Evolutionary conservation across 202 grass and related monocot species (phyloP), one percentile per base, ranked within the genome.

Genomic region (Schoenoplectus triqueter): DNA sequence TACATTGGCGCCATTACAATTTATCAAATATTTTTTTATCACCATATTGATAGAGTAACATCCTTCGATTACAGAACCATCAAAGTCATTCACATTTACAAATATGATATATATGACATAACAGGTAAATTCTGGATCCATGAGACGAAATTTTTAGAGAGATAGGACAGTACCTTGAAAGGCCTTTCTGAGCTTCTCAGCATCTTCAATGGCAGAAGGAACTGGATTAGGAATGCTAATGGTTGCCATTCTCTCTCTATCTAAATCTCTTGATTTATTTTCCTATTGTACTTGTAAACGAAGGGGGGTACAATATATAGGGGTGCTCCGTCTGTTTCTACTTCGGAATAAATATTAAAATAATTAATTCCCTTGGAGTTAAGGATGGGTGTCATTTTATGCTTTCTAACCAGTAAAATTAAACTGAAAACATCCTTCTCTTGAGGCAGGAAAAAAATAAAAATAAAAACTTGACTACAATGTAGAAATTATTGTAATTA

Each of bases 171-270:
- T 39, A 97, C 94, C 94, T 90, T 97, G 84, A 51, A 90, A 94
- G 15, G 94, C 90, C 90, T 89, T 92, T 86, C 91, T 67, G 44
- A 97, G 87, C 19, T 81, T 86, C 39, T 89, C 88, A 44, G 94
- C 94, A 82, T 97, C 94, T 86, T 97, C 90, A 57, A 81, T 61
- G 4, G 94, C 72, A 69, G 87, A 89, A 82, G 94, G 88, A 79
- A 88, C 84, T 13, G 87, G 74, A 21, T 84, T 85, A 85, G 92
- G 84, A 82, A 91, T 80, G 19, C 59, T 85, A 19, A 92, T 52
- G 6, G 94, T 94, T 64, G 90, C 87, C 94, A 97, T 97, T 39
- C 10, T 65, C 18, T 45, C 47, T 22, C 8, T 74, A 48, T 61
- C 62, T 41, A 0, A 66, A 15, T 81, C 17, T 73, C 20, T 85